Evolutionary conservation across 176 grass and related monocot genomes (phyloP).

Genomic region (Zoysia japonica): DNA sequence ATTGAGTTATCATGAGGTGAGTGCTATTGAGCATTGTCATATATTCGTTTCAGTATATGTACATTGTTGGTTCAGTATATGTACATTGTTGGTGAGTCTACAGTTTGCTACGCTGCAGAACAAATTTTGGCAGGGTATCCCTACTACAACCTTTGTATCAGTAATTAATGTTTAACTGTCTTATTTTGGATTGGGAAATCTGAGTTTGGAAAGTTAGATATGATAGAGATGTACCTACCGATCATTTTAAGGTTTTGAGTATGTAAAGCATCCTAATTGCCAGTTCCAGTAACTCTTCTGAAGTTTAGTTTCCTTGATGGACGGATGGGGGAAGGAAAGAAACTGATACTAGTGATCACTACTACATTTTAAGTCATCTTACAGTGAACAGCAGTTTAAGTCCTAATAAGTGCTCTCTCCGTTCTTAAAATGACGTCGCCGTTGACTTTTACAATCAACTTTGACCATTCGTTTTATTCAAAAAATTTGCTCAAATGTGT

Average conservation of each 20-base stretch:
- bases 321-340: slow-evolving; percentile 2
- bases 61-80: neutral
- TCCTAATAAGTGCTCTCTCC: too few species aligned
- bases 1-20: slow-evolving; percentile 67
- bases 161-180: neutral
- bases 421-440: too few species aligned
- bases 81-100: neutral
- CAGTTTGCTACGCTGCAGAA: neutral
- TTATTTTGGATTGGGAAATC: neutral
- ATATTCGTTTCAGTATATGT: neutral
- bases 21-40: neutral
- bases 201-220: neutral
- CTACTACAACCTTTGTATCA: neutral
- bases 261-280: neutral
- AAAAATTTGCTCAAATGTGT: too few species aligned
- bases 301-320: slow-evolving; percentile 8
- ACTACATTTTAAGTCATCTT: neutral
- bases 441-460: too few species aligned
- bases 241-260: neutral
- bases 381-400: neutral
- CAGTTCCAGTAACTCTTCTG: neutral
- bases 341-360: slow-evolving; percentile 7
- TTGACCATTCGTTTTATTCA: too few species aligned
- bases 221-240: neutral
- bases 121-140: neutral